Base-by-base conservation (phyloP, 192 early-diverging fungal species). In the Allomyces macrogynus region DNA sequence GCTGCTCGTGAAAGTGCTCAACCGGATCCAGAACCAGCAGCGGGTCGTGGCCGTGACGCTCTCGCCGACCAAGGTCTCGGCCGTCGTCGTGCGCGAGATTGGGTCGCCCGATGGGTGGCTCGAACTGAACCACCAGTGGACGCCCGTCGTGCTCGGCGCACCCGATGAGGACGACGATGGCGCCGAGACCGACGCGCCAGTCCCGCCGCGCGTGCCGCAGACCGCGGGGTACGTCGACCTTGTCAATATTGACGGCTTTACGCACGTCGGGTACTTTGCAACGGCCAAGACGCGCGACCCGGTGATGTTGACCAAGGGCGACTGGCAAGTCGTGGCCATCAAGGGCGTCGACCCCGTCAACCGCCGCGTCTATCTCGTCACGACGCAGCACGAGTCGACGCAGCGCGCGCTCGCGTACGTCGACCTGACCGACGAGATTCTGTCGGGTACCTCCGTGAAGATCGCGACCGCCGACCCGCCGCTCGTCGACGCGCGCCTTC, bases 1-100 rank as follows among this genome's bases (percentile, higher is more conserved):
- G 5, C 70, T 98, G 61, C 62, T 94, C 23, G 87, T 90, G 32
- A 77, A 87, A 63, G 78, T 80, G 25, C 89, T 89, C 73, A 98
- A 98, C 68, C 77, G 95, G n/a, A 85, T 96, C 23, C 95, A 98
- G 67, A 89, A 93, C 71, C 78, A 83, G 5, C 77, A 85, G 67
- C 76, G 82, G 22, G 71, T 90, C 32, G 89, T 83, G 63, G 62
- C 91, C 25, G 81, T 85, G 5, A 71, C 63, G 23, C 67, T 78
- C 1, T 68, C 74, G 9, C 72, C 71, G 12, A 62, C 68, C 42
- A 66, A 73, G 27, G 66, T 75, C 20, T 68, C 65, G 5, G 79
- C 76, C n/a, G 71, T 61, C 62, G 67, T 78, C 61, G 76, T 84
- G 26, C 76, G 80, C 7, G 85, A 87, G 66, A 68, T 70, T 14